Evolutionary conservation across 2,329 filamentous ascomycete species (phyloP).

Genomic region (Neonectria ditissima): DNA sequence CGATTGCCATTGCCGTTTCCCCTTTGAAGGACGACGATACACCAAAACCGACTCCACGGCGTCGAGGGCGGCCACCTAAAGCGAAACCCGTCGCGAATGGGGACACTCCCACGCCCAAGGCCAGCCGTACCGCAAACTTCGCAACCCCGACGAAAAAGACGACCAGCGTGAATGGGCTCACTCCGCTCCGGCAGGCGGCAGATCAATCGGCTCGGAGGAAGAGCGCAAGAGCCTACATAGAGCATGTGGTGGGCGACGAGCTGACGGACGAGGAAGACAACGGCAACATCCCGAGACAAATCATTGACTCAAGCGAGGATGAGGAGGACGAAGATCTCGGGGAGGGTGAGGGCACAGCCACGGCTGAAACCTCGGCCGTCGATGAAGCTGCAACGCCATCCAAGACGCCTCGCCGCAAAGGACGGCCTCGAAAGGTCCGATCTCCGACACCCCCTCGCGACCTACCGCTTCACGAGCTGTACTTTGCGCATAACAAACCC

Average conservation of each 20-base stretch:
- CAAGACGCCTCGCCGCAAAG: slow-evolving; percentile 52
- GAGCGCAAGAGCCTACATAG: slow-evolving; percentile 81
- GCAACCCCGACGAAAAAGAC: slow-evolving; percentile 55
- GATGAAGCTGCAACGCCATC: slow-evolving; percentile 57
- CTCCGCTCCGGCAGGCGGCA: slow-evolving; percentile 76
- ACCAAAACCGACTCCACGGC: slow-evolving; percentile 50
- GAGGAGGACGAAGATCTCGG: slow-evolving; percentile 55
- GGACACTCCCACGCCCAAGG: slow-evolving; percentile 53
- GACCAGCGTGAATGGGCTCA: slow-evolving; percentile 55
- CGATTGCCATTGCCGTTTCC: slow-evolving; percentile 26
- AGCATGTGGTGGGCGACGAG: slow-evolving; percentile 73
- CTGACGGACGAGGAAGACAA: slow-evolving; percentile 80
- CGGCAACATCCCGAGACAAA: slow-evolving; percentile 75
- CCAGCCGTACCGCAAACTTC: slow-evolving; percentile 47
- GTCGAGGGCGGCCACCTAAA: slow-evolving; percentile 52
- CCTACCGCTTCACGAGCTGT: slow-evolving; percentile 88
- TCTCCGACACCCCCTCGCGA: slow-evolving; percentile 85
- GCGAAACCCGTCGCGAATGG: slow-evolving; percentile 39
- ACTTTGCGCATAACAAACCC: slow-evolving; percentile 91
- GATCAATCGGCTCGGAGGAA: slow-evolving; percentile 90
- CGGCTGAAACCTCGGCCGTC: slow-evolving; percentile 34
- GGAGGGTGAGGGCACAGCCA: slow-evolving; percentile 37
- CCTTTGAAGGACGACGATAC: slow-evolving; percentile 37
- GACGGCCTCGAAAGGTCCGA: slow-evolving; percentile 53
- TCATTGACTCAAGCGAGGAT: slow-evolving; percentile 69